phyloP scores from a whole-genome alignment of 257 asterid genomes.

The Paraleonurus japonicus region DNA sequence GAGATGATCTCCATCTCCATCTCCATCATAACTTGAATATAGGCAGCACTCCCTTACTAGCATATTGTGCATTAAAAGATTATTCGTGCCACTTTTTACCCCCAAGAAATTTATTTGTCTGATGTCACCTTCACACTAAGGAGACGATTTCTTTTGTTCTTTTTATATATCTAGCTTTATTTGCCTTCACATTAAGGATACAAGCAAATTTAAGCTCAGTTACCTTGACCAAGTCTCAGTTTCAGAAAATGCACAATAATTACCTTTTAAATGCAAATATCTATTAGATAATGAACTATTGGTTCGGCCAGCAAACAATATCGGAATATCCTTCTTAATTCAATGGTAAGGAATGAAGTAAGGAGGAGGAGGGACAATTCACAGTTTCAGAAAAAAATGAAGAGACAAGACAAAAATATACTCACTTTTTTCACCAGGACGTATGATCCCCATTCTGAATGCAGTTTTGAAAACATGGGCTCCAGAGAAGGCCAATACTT shows the following conservation, averaged over 20 bases:
- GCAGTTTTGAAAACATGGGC: constrained; percentile 45
- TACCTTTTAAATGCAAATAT: background rate
- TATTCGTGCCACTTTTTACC: background rate
- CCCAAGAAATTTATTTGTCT: background rate
- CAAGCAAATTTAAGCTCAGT: background rate
- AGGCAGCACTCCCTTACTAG: background rate
- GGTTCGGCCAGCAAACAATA: background rate
- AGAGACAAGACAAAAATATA: constrained; percentile 27
- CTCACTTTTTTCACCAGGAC: constrained; percentile 62
- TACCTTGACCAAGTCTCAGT: background rate
- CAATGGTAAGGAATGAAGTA: background rate
- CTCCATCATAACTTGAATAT: background rate
- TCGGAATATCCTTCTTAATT: background rate
- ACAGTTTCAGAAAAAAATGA: constrained; percentile 13
- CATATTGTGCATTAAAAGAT: background rate
- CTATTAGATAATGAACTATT: background rate
- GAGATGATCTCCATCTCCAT: background rate
- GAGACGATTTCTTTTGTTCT: too few species aligned
- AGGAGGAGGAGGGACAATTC: constrained; percentile 7
- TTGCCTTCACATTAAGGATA: constrained; percentile 2
- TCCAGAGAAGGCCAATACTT: constrained; percentile 73
- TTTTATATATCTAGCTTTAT: too few species aligned
- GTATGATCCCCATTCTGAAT: constrained; percentile 50
- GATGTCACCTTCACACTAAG: background rate
- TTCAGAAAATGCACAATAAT: background rate